These are phyloP conservation scores for Volvariella volvacea DNA, from an alignment of 1,284 basidiomycete species.

Conservation along the genomic window DNA sequence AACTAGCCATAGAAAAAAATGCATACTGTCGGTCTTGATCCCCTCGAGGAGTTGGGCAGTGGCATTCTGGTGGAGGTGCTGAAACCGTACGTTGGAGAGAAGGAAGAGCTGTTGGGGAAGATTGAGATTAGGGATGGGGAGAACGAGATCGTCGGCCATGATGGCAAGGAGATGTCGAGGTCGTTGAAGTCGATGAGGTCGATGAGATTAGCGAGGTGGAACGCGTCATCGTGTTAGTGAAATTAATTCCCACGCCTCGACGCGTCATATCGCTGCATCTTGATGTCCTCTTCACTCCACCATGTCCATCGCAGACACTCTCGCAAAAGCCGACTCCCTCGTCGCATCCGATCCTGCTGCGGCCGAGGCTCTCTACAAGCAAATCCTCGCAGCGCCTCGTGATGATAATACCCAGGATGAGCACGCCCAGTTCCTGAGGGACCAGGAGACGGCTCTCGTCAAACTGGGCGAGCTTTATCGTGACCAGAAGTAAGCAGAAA, in stretches of 20 bases:
- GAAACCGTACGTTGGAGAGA: slow-evolving; percentile 56
- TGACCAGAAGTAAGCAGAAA: slow-evolving; percentile 67
- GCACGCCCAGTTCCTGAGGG: slow-evolving; percentile 56
- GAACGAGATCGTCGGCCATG: slow-evolving; percentile 82
- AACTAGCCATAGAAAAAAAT: slow-evolving; percentile 5
- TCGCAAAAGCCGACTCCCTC: slow-evolving; percentile 43
- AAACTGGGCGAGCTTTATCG: slow-evolving; percentile 87
- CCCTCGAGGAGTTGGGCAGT: slow-evolving; percentile 64
- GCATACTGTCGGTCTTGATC: slow-evolving; percentile 81
- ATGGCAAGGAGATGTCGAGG: slow-evolving; percentile 2
- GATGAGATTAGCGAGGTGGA: slow-evolving; percentile 4
- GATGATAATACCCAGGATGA: slow-evolving; percentile 24
- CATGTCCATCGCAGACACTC: slow-evolving; percentile 20
- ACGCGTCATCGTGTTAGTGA: background rate
- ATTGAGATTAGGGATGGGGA: slow-evolving; percentile 81
- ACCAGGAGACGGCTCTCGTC: slow-evolving; percentile 84
- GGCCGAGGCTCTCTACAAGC: slow-evolving; percentile 65
- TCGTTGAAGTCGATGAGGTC: slow-evolving; percentile 1
- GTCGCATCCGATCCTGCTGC: slow-evolving; percentile 36
- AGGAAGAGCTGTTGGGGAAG: slow-evolving; percentile 77
- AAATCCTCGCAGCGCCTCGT: slow-evolving; percentile 36
- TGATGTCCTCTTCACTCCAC: slow-evolving; percentile 17
- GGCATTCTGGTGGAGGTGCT: slow-evolving; percentile 62
- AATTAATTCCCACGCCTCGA: slow-evolving; percentile 11
- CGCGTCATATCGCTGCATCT: slow-evolving; percentile 36